phyloP scores from a whole-genome alignment of 2,329 filamentous ascomycete species.

The Fusarium secorum region DNA sequence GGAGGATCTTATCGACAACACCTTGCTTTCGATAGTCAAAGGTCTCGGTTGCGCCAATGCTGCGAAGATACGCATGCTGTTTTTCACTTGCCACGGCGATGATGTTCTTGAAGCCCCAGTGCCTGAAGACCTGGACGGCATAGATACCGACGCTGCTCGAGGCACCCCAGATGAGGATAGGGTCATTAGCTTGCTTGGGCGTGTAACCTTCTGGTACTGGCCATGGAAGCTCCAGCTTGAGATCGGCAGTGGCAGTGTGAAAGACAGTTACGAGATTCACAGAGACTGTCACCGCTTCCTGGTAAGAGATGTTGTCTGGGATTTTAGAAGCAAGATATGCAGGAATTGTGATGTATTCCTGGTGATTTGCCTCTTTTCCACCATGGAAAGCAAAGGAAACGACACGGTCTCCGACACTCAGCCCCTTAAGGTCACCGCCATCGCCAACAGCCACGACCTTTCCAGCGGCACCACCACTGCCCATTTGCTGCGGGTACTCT shows the following conservation, averaged over 20 bases:
- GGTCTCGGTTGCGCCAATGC: constrained; percentile 54
- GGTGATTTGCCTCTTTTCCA: constrained; percentile 59
- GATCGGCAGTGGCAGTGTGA: constrained; percentile 59
- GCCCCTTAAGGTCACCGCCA: constrained; percentile 46
- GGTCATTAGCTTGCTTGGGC: constrained; percentile 47
- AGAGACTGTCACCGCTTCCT: constrained; percentile 61
- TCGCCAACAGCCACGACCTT: constrained; percentile 60
- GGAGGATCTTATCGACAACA: constrained; percentile 48
- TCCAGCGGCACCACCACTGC: constrained; percentile 60
- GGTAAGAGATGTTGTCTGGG: constrained; percentile 50
- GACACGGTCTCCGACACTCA: constrained; percentile 63
- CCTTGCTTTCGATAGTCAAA: constrained; percentile 56
- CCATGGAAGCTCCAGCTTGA: constrained; percentile 64
- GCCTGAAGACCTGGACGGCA: constrained; percentile 57
- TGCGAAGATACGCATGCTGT: constrained; percentile 54
- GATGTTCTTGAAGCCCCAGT: constrained; percentile 62
- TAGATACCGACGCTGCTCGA: constrained; percentile 60
- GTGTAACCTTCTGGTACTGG: constrained; percentile 56
- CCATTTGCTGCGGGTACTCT: constrained; percentile 58
- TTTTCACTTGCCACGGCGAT: constrained; percentile 56
- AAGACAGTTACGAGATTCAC: constrained; percentile 68
- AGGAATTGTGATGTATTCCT: constrained; percentile 62
- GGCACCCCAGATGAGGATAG: constrained; percentile 61
- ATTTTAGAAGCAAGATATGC: constrained; percentile 58
- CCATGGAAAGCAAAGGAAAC: constrained; percentile 62